Conservation (phyloP, 2,329 filamentous ascomycete genomes). For the Meredithiella fracta region DNA sequence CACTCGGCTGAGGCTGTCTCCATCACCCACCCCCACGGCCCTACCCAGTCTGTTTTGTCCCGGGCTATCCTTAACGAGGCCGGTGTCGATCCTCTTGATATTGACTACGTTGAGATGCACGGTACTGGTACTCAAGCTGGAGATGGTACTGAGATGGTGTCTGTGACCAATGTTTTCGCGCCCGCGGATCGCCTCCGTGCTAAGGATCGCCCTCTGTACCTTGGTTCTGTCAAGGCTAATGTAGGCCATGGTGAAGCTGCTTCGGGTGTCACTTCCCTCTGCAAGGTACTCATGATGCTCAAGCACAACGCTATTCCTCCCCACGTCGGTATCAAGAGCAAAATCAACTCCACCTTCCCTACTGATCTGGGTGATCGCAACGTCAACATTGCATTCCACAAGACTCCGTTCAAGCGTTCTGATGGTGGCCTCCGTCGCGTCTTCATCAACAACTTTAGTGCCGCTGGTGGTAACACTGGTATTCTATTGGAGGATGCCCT, state of each 20-base stretch:
- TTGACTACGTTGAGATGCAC: constrained; percentile 80
- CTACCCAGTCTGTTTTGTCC: constrained; percentile 57
- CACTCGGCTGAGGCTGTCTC: constrained; percentile 68
- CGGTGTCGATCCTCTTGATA: constrained; percentile 57
- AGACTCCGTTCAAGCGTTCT: constrained; percentile 32
- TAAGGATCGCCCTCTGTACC: constrained; percentile 35
- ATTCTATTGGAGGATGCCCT: constrained; percentile 46
- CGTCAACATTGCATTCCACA: constrained; percentile 39
- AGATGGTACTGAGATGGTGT: constrained; percentile 68
- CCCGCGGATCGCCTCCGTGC: constrained; percentile 30
- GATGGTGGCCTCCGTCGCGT: constrained; percentile 31
- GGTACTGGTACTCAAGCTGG: constrained; percentile 77
- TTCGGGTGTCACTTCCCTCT: constrained; percentile 43
- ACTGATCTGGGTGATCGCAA: constrained; percentile 39
- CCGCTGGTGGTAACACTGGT: constrained; percentile 55
- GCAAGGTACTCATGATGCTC: constrained; percentile 50
- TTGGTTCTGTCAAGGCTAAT: constrained; percentile 49
- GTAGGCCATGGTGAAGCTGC: constrained; percentile 47
- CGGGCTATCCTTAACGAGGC: constrained; percentile 53
- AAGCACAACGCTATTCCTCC: constrained; percentile 46
- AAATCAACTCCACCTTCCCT: constrained; percentile 44
- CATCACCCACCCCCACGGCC: constrained; percentile 69
- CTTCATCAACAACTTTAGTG: constrained; percentile 54
- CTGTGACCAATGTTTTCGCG: constrained; percentile 43
- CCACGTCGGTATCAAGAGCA: constrained; percentile 49